Base-by-base conservation (phyloP, 441 rosid genomes). In the Pelargonium myrrhifolium region DNA sequence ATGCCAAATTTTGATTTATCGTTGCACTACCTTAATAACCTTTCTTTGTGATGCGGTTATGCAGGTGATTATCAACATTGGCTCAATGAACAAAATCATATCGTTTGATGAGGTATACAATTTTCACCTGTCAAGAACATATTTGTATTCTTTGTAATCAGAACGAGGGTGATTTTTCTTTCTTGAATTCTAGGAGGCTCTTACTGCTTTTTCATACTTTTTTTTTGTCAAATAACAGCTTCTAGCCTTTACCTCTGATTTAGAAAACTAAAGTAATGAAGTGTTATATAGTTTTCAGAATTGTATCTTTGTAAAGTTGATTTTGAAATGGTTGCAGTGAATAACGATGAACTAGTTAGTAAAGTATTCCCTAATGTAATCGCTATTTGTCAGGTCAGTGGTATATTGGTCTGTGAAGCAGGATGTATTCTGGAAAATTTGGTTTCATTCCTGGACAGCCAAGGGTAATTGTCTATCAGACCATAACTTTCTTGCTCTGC, bases 391-490 rank as follows among this genome's bases (percentile, higher is more conserved):
- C 88, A 89, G 96, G 89, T 88, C 70, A 87, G 90, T 65, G 97
- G 99, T 24, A 76, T 91, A 75, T 82, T 94, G 78, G 96, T 91
- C 68, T 87, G 93, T 82, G 97, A 91, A 82, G 99, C 97, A 51
- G 99, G 97, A 72, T 91, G 99, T 86, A 94, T 94, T 79, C 79
- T 91, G 83, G 96, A 91, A 86, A 89, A 88, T 78, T 77, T 94
- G 72, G 77, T 81, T 61, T 79, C 90, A 67, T 88, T 84, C 77
- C 81, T 93, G 58, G 99, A 91, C 76, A 74, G 78, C 69, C 82
- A 84, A 80, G 96, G 99, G 96, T 91, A 85, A 75, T 66, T 67
- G 39, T 66, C 72, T 67, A 47, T 37, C 47, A 20, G 9, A 40
- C 26, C 56, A 43, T 53, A 39, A 66, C 59, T 49, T 68, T 67